phyloP scores from a whole-genome alignment of 768 basidiomycete genomes.

The Hygrophoropsis aurantiaca region DNA sequence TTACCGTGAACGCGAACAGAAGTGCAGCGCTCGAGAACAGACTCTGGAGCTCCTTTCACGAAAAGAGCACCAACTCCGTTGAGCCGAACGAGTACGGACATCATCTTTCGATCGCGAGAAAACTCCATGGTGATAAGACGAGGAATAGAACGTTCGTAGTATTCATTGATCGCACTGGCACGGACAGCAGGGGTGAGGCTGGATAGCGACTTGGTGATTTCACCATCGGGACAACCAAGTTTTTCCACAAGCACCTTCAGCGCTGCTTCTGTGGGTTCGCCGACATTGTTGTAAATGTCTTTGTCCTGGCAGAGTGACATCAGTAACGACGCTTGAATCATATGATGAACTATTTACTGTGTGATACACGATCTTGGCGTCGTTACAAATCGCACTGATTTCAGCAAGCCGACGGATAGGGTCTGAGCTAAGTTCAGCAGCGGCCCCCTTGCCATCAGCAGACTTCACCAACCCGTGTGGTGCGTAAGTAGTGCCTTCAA shows the following conservation, averaged over 20 bases:
- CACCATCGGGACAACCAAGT: constrained; percentile 70
- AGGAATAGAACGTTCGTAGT: constrained; percentile 71
- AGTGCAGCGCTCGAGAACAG: constrained; percentile 86
- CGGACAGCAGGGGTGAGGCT: constrained; percentile 59
- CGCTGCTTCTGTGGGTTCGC: constrained; percentile 97
- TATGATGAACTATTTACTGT: constrained; percentile 42
- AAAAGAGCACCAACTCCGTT: constrained; percentile 75
- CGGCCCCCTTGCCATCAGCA: constrained; percentile 59
- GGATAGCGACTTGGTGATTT: constrained; percentile 55
- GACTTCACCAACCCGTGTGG: constrained; percentile 75
- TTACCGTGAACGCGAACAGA: constrained; percentile 66
- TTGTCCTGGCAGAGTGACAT: constrained; percentile 59
- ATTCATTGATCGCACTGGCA: constrained; percentile 81
- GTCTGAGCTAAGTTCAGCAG: constrained; percentile 60
- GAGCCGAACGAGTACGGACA: constrained; percentile 88
- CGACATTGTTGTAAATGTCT: constrained; percentile 74
- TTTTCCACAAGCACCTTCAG: constrained; percentile 95
- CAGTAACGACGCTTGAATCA: constrained; percentile 1
- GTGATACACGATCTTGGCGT: constrained; percentile 86
- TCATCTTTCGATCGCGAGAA: constrained; percentile 97
- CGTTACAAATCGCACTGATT: constrained; percentile 93
- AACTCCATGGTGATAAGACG: constrained; percentile 96
- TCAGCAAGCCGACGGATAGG: constrained; percentile 84
- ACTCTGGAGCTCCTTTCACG: constrained; percentile 96
- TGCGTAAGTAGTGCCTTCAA: constrained; percentile 92